Base-by-base conservation (phyloP, 345 rosid genomes). In the Zanthoxylum bungeanum region DNA sequence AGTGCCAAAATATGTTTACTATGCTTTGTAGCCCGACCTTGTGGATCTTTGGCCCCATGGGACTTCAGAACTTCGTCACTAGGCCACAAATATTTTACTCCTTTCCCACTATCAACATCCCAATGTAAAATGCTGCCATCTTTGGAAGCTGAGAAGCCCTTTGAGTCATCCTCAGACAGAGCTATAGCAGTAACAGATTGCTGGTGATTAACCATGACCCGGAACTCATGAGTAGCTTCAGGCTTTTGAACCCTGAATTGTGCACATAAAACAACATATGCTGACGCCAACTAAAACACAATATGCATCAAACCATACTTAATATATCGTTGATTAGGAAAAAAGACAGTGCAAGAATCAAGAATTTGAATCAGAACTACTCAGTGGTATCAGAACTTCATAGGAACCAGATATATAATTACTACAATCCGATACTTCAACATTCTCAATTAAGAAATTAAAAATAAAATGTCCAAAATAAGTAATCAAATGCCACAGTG, bases 121-220 rank as follows among this genome's bases (percentile, higher is more conserved):
- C 99, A 96, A 12, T 90, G 97, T 51, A 86, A 59, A 65, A 96
- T 84, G 52, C 82, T 77, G 40, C 97, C 99, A 52, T 96, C 98
- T 79, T 93, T 96, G 16, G 99, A 85, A 68, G 97, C 91, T 16
- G 99, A 96, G 78, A 88, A 93, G 1, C 99, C 99, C 72, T 76
- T 88, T 33, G 68, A 79, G 73, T 91, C 97, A 64, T 96, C 97
- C 55, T 91, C 97, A n/a, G 95, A 87, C 40, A 96, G 80, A 80
- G 91, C 87, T 70, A 96, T 86, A 12, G 93, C 86, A 7, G 97
- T 90, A 40, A 91, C 98, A 76, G 98, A 75, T 56, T 78, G 85
- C 19, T 87, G 75, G 67, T 96, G 99, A 86, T 90, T 93, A 68
- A 90, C 86, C 1, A 88, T 25, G 21, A 81, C 8, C 69, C 70